A percentile compares a stretch with the other conserved stretches of the same genome.
Evolutionary conservation across 306 rosid genomes (phyloP).

Genomic region (Morella rubra): DNA sequence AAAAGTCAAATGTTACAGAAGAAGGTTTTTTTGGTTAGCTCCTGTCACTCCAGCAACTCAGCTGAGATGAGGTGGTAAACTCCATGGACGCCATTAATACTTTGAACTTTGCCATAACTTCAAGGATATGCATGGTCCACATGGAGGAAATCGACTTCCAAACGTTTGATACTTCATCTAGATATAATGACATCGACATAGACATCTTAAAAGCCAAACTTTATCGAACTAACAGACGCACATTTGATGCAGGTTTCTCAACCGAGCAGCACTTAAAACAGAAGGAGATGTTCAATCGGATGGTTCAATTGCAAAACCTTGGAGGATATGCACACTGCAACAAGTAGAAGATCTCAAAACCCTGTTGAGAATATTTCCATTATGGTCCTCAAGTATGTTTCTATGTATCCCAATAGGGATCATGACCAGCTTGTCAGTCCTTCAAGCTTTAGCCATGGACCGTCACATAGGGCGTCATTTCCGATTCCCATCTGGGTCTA

Average conservation of each 20-base stretch:
- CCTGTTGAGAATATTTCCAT: conserved; percentile 43
- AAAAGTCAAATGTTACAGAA: too few relatives aligned
- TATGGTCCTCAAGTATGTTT: conserved; percentile 54
- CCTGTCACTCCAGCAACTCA: too few relatives aligned
- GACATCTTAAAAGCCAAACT: neutral
- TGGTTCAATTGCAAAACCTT: conserved; percentile 46
- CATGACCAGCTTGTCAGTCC: conserved; percentile 42
- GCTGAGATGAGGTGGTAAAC: too few relatives aligned
- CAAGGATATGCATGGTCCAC: too few relatives aligned
- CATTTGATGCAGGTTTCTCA: conserved; percentile 42
- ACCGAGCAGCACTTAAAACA: conserved; percentile 43
- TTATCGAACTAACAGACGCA: neutral
- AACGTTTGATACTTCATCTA: neutral
- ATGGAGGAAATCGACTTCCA: too few relatives aligned
- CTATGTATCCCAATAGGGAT: conserved; percentile 48
- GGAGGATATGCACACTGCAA: conserved; percentile 57
- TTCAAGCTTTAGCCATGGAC: conserved; percentile 62
- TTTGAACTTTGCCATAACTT: too few relatives aligned
- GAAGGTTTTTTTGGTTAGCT: too few relatives aligned
- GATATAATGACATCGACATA: neutral
- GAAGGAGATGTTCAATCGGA: conserved; percentile 45
- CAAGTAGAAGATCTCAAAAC: conserved; percentile 64
- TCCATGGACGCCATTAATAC: too few relatives aligned
- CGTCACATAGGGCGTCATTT: conserved; percentile 55
- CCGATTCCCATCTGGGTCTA: conserved; percentile 48